A percentile compares a stretch with the other conserved stretches of the same genome.
Evolutionary conservation across 2,329 filamentous ascomycete species (phyloP).

Genomic region (Passalora sequoiae): DNA sequence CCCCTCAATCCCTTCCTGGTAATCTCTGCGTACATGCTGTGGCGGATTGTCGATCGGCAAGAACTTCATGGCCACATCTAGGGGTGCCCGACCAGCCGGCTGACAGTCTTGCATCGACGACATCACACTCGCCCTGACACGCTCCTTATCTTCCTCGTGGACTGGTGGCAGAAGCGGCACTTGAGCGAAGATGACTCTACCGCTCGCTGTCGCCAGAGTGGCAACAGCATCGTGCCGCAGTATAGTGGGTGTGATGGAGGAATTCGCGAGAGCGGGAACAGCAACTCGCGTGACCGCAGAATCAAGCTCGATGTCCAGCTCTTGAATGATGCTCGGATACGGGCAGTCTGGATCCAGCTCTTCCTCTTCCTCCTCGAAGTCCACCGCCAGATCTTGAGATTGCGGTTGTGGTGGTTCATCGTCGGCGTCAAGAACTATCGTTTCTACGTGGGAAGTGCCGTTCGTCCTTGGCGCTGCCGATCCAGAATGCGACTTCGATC

Average conservation of each 20-base stretch:
- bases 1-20: constrained; percentile 11
- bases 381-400: constrained; percentile 22
- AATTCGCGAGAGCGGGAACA: constrained; percentile 39
- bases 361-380: constrained; percentile 53
- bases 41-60: constrained; percentile 13
- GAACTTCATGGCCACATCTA: constrained; percentile 18
- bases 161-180: constrained; percentile 50
- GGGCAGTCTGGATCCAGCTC: constrained; percentile 55
- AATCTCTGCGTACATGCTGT: constrained; percentile 3
- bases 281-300: constrained; percentile 51
- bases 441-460: constrained; percentile 35
- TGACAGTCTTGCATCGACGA: constrained; percentile 9
- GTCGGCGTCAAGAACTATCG: constrained; percentile 55
- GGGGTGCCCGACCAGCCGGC: constrained; percentile 6
- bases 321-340: constrained; percentile 50
- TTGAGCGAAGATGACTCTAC: constrained; percentile 51
- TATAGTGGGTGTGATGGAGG: constrained; percentile 12
- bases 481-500: constrained; percentile 15
- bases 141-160: constrained; percentile 13
- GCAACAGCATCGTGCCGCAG: constrained; percentile 43
- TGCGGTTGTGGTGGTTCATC: constrained; percentile 43
- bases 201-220: constrained; percentile 53
- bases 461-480: constrained; percentile 6
- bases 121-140: constrained; percentile 18
- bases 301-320: constrained; percentile 52